Evolutionary conservation across 148 eudicot genomes (phyloP).

Genomic region (Pharnaceum exiguum): DNA sequence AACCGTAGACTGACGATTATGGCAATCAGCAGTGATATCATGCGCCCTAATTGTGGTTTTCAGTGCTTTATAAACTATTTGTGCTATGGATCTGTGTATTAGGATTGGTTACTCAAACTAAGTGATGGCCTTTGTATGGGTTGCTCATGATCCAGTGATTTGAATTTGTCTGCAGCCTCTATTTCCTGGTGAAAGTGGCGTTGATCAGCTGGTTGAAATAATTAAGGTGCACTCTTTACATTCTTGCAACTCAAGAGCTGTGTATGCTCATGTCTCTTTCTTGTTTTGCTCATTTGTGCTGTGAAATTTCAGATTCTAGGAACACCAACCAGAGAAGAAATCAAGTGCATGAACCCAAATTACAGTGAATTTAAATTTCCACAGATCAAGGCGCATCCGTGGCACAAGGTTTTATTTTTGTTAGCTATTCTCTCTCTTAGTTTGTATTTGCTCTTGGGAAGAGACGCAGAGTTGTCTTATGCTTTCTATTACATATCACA

Average conservation of each 20-base stretch:
- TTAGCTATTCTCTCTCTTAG: neutral
- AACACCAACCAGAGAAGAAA: conserved; percentile 90
- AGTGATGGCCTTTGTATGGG: conserved; percentile 1
- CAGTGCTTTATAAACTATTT: too few species aligned
- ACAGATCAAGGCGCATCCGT: conserved; percentile 97
- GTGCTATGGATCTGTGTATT: neutral
- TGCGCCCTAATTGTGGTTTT: too few species aligned
- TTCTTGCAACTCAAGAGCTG: neutral
- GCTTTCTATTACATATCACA: too few species aligned
- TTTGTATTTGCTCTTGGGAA: neutral
- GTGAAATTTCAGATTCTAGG: conserved; percentile 53
- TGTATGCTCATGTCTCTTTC: neutral
- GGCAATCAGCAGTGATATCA: too few species aligned
- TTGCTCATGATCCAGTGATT: neutral
- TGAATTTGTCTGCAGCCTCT: conserved; percentile 57
- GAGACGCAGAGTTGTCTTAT: too few species aligned
- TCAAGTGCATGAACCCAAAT: conserved; percentile 87
- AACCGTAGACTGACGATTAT: too few species aligned
- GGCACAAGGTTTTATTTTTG: conserved; percentile 72
- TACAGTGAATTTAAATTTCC: conserved; percentile 87
- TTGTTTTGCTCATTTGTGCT: neutral
- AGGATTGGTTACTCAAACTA: neutral
- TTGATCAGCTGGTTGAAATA: conserved; percentile 93
- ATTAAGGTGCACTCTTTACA: conserved; percentile 52
- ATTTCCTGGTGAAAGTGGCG: conserved; percentile 98